Base-by-base conservation (phyloP, 768 basidiomycete genomes). In the Amanita pseudoporphyria region DNA sequence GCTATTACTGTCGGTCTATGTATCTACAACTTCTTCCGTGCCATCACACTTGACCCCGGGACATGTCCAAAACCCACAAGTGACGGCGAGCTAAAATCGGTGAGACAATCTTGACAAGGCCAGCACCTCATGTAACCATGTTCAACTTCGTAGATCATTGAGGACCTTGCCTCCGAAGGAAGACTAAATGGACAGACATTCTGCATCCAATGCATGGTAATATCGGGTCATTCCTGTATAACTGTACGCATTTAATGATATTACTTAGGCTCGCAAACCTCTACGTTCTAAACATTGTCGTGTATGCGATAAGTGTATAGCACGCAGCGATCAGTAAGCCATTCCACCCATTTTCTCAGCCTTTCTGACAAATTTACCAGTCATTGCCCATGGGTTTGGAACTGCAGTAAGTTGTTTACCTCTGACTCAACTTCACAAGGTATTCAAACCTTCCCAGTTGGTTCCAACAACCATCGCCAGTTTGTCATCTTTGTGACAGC, bases 321-420 rank as follows among this genome's bases (percentile, higher is more conserved):
- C 88, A 10, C 74, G 93, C 41, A 88, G 84, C 59, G 96, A 99
- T 60, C 96, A 99, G 92, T 96, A 62, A 62, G 88, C 71, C 22
- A 46, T 16, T 46, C 38, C 18, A 19, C 24, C 52, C 38, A 5
- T 18, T 9, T 16, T 40, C 6, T 9, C 33, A 12, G 7, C 47
- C 45, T 48, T 5, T 40, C 51, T 52, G 57, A 28, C 52, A 38
- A 9, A 42, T 1, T 16, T 24, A 40, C 24, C 41, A 95, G 93
- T 58, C 94, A 99, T 58, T 98, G 96, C 57, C 96, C 95, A 1
- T 99, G 96, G 96, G 84, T 97, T 13, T 99, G 94, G 94, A 98
- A 98, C 66, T 97, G 95, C 63, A 82, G 90, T 91, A 61, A 22
- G 85, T 65, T 22, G 9, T 47, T 5, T 28, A 53, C 60, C 26